These are phyloP conservation scores for Acanthamoeba polyphaga DNA, from an alignment of 208 protist genomes.

Conservation along the genomic window DNA sequence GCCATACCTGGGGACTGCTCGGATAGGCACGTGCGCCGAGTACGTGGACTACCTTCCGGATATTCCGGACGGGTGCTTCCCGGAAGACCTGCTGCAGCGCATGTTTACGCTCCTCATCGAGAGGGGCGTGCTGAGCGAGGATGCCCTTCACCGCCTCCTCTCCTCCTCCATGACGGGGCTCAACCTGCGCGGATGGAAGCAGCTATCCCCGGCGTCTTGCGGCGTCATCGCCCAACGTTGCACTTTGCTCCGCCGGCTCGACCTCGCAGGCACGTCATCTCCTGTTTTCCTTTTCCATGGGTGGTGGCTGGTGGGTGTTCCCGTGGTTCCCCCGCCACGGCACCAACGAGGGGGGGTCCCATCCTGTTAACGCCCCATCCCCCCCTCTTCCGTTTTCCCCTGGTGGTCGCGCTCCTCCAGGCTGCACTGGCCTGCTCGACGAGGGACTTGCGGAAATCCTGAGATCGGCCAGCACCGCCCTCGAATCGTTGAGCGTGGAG, in stretches of 20 bases:
- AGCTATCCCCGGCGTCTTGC: background rate
- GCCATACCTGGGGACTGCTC: too few relatives aligned
- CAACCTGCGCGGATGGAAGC: conserved; percentile 2
- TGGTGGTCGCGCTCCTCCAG: background rate
- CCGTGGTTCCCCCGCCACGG: too few relatives aligned
- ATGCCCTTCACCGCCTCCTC: background rate
- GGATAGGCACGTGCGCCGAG: conserved; percentile 19
- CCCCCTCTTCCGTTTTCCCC: background rate
- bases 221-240: background rate
- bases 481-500: background rate
- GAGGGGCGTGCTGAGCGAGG: background rate
- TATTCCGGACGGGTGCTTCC: conserved; percentile 47
- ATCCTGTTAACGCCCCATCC: too few relatives aligned
- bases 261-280: background rate
- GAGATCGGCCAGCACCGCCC: background rate
- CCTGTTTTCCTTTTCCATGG: too few relatives aligned
- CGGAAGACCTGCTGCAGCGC: conserved; percentile 40
- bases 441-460: background rate
- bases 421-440: background rate
- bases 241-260: background rate
- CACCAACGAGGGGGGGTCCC: too few relatives aligned
- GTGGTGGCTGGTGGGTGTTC: too few relatives aligned
- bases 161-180: conserved; percentile 10
- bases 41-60: conserved; percentile 70
- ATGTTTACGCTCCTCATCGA: conserved; percentile 54